Percentiles rank a stretch among this genome's conserved stretches.
phyloP scores from a whole-genome alignment of 768 basidiomycete genomes.

The Tricholomella constricta region DNA sequence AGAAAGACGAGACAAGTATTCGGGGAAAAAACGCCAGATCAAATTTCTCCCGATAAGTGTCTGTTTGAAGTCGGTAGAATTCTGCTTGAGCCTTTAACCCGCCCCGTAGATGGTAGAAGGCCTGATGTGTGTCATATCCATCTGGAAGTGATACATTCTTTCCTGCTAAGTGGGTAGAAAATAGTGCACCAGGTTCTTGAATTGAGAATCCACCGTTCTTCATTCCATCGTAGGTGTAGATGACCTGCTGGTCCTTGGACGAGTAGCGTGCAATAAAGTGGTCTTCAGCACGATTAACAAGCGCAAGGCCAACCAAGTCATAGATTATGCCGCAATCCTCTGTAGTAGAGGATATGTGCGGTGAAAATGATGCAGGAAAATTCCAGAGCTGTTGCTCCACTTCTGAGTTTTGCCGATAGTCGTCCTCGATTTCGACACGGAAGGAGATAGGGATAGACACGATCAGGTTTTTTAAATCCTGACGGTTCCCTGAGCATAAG shows the following conservation, averaged over 20 bases:
- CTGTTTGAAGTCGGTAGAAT: constrained; percentile 13
- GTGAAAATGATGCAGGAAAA: constrained; percentile 19
- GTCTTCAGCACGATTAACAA: constrained; percentile 9
- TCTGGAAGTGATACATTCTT: constrained; percentile 6
- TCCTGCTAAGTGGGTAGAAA: constrained; percentile 16
- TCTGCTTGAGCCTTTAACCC: constrained; percentile 16
- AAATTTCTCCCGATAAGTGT: neutral
- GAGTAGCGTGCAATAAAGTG: constrained; percentile 29
- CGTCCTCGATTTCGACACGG: constrained; percentile 16
- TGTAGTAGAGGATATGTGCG: neutral
- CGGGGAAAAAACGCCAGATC: constrained; percentile 5
- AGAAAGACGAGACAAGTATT: constrained; percentile 1
- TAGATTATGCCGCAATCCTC: constrained; percentile 19
- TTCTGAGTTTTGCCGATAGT: neutral
- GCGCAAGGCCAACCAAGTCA: constrained; percentile 23
- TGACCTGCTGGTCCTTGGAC: constrained; percentile 2
- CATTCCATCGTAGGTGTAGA: constrained; percentile 26
- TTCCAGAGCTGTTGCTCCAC: constrained; percentile 15
- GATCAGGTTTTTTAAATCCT: constrained; percentile 14
- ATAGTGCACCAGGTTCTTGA: constrained; percentile 4
- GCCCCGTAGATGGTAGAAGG: constrained; percentile 20
- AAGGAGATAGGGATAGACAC: constrained; percentile 23
- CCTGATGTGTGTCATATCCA: constrained; percentile 15
- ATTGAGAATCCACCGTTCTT: constrained; percentile 14
- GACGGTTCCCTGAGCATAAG: constrained; percentile 17